phyloP scores from a whole-genome alignment of 768 basidiomycete species.

The Gloeophyllum trabeum region DNA sequence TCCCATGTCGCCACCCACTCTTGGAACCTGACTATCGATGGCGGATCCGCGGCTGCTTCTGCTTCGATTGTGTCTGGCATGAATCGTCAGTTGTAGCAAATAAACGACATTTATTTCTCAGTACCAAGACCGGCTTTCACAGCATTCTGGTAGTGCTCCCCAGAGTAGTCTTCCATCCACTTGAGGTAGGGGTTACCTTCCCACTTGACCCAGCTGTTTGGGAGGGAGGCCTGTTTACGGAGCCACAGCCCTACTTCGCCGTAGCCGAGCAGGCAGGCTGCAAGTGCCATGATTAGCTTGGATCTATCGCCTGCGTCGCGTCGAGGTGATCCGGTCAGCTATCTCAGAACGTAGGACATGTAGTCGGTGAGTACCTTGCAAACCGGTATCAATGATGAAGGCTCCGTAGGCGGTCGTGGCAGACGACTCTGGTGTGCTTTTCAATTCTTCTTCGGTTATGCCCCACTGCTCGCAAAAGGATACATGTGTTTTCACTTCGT shows the following conservation, averaged over 20 bases:
- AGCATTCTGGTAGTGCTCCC: conserved; percentile 57
- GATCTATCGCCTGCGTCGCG: conserved; percentile 61
- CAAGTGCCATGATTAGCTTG: conserved; percentile 68
- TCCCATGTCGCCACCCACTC: conserved; percentile 70
- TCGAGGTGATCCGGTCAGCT: too few relatives aligned
- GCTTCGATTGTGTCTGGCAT: conserved; percentile 65
- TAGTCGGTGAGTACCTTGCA: conserved; percentile 41
- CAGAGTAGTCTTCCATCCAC: conserved; percentile 78
- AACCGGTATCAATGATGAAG: conserved; percentile 71
- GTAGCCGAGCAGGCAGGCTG: conserved; percentile 84
- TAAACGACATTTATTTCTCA: too few relatives aligned
- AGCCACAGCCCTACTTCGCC: conserved; percentile 88
- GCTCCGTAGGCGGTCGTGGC: conserved; percentile 81
- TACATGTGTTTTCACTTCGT: conserved; percentile 66
- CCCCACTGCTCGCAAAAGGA: conserved; percentile 64
- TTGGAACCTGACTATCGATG: conserved; percentile 42
- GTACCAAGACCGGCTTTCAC: conserved; percentile 66
- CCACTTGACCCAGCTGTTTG: conserved; percentile 40
- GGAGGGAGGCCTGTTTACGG: conserved; percentile 36
- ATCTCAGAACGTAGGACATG: too few relatives aligned
- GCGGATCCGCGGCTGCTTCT: conserved; percentile 47
- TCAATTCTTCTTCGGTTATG: conserved; percentile 48
- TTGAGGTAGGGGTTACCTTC: conserved; percentile 63
- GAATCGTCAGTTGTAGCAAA: background rate
- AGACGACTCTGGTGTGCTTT: conserved; percentile 49